Evolutionary conservation across 1,139 yeast species (phyloP).

Genomic region (Lodderomyces elongisporus): DNA sequence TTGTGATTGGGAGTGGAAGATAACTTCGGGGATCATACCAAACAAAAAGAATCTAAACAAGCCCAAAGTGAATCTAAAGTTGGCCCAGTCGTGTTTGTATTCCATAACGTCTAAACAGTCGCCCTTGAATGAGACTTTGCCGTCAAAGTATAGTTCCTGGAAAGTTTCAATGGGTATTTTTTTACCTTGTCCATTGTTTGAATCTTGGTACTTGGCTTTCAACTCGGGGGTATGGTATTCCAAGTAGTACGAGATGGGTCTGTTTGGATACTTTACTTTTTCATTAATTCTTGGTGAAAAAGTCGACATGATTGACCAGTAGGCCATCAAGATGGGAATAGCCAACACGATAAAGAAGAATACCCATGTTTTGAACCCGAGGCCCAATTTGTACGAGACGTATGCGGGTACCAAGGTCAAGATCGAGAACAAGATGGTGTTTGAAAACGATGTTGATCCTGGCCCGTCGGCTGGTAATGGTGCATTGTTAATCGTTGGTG

Average conservation of each 20-base stretch:
- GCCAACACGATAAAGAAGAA: slow-evolving; percentile 48
- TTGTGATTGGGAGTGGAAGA: slow-evolving; percentile 86
- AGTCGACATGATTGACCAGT: slow-evolving; percentile 75
- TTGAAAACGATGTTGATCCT: slow-evolving; percentile 72
- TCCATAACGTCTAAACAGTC: slow-evolving; percentile 82
- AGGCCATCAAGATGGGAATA: slow-evolving; percentile 71
- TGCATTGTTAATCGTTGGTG: slow-evolving; percentile 79
- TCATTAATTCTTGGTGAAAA: slow-evolving; percentile 80
- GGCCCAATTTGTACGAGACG: slow-evolving; percentile 61
- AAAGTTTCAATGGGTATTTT: slow-evolving; percentile 93
- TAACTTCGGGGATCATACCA: slow-evolving; percentile 91
- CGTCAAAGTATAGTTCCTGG: slow-evolving; percentile 81
- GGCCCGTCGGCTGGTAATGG: slow-evolving; percentile 93
- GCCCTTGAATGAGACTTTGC: slow-evolving; percentile 83
- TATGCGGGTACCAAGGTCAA: slow-evolving; percentile 61
- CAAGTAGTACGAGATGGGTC: slow-evolving; percentile 73
- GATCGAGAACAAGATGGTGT: slow-evolving; percentile 48
- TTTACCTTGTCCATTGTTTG: slow-evolving; percentile 52
- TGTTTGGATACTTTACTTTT: slow-evolving; percentile 70
- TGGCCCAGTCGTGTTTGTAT: slow-evolving; percentile 89
- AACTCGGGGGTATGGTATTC: slow-evolving; percentile 77
- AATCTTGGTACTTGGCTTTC: slow-evolving; percentile 57
- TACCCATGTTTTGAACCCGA: slow-evolving; percentile 68
- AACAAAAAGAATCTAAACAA: slow-evolving; percentile 77
- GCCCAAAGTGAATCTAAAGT: slow-evolving; percentile 70